Percentiles rank a stretch among this genome's conserved stretches.
phyloP scores from a whole-genome alignment of 176 grass and related monocot genomes.

The Lolium multiflorum region DNA sequence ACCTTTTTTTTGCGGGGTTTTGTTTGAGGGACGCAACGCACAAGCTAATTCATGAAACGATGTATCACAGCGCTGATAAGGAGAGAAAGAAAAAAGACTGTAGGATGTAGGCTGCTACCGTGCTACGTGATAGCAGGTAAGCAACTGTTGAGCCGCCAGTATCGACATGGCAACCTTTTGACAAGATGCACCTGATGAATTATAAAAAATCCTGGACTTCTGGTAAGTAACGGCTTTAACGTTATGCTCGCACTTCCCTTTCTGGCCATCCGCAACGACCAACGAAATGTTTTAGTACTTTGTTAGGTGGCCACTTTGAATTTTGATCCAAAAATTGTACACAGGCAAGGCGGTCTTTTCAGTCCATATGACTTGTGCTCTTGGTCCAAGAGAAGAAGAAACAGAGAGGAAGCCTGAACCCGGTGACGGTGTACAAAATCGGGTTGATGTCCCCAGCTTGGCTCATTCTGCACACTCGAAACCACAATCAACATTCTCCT shows the following conservation, averaged over 20 bases:
- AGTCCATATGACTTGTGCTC: background rate
- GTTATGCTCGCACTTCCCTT: background rate
- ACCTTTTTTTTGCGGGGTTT: no score
- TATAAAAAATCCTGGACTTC: background rate
- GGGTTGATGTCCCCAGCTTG: background rate
- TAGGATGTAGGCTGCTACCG: background rate
- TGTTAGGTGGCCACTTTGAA: background rate
- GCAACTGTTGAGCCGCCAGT: background rate
- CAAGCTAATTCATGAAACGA: no score
- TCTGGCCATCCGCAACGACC: background rate
- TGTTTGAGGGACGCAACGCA: no score
- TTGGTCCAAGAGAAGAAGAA: background rate
- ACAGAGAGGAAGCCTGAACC: background rate
- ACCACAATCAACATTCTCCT: background rate
- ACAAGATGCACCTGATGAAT: background rate
- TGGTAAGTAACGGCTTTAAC: background rate
- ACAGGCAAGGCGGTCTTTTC: background rate
- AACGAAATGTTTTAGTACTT: background rate
- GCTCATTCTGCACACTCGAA: background rate
- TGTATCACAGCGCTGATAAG: background rate
- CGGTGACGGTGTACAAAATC: background rate
- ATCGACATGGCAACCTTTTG: conserved; percentile 5
- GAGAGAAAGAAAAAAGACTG: background rate
- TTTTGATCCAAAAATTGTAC: background rate
- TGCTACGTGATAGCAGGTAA: background rate